Base-by-base conservation (phyloP, 116 monocot genomes). In the Trichopus zeylanicus region DNA sequence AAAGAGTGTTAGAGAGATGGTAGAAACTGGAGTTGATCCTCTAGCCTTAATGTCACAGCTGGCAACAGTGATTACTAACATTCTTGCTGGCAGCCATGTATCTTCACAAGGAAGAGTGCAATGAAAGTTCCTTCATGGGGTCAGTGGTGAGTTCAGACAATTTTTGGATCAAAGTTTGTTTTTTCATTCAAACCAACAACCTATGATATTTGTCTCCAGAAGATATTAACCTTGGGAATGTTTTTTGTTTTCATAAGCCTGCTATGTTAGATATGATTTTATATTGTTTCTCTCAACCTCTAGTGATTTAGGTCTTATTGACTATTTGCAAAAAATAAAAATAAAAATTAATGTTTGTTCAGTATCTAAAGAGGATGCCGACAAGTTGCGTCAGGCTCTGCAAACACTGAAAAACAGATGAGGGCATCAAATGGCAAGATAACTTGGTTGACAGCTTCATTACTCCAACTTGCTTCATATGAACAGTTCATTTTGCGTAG, bases 401-500 rank as follows among this genome's bases (percentile, higher is more conserved):
- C 81, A 72, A 78, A 72, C 72, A 15, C 59, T 56, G 86, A 86
- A 59, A 86, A 81, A 53, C 78, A 78, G 62, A 63, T 86, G 51
- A 69, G 86, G 59, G 33, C 69, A 35, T 86, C 86, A 15, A 81
- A 72, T 75, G 86, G 81, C 57, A 86, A 78, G 71, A 61, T 78
- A 66, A 86, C 86, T 22, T 86, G 86, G 81, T 72, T 86, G 29
- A 81, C 81, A 7, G 78, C 86, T 78, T 74, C 86, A 34, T 55
- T 86, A 0, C 78, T 86, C 59, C 86, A 86, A 75, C 81, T 86
- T 63, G 75, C 81, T 72, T 75, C 86, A 33, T 78, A 86, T 33
- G 73, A 78, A 55, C 78, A 78, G 29, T 75, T 78, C 61, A 60
- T 69, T 26, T 35, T 69, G 30, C 67, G 67, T 42, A 63, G 26